Conservation (phyloP, 768 basidiomycete genomes). For the Panellus pusillus region DNA sequence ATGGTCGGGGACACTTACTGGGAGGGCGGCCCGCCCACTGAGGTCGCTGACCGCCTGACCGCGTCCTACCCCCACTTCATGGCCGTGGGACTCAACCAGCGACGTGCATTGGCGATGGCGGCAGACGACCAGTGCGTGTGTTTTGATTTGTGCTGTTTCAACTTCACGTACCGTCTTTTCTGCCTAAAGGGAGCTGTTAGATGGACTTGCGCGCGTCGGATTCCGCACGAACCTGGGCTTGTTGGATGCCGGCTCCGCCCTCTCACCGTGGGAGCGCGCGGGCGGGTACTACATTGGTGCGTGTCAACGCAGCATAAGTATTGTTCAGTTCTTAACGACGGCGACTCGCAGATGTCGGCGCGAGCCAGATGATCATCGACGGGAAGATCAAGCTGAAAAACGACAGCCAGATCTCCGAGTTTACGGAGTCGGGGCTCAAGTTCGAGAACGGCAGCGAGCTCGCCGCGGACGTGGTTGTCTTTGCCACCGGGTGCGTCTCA, state of each 20-base stretch:
- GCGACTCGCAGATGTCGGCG: conserved; percentile 48
- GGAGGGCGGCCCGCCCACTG: conserved; percentile 38
- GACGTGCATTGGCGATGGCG: conserved; percentile 37
- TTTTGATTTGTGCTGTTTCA: not conserved
- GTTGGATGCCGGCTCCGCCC: conserved; percentile 42
- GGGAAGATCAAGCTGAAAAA: conserved; percentile 73
- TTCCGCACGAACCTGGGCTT: conserved; percentile 46
- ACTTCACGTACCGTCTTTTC: not conserved
- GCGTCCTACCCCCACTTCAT: conserved; percentile 33
- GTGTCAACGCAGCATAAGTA: conserved; percentile 2
- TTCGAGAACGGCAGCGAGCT: conserved; percentile 51
- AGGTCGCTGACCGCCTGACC: conserved; percentile 38
- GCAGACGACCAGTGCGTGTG: conserved; percentile 40
- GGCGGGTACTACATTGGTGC: conserved; percentile 60
- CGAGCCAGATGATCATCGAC: conserved; percentile 57
- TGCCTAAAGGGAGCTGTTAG: conserved; percentile 39
- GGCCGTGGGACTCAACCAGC: conserved; percentile 25
- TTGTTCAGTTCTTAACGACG: too few species aligned
- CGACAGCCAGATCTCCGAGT: conserved; percentile 46
- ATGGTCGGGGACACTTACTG: conserved; percentile 26
- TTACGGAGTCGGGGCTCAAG: conserved; percentile 42
- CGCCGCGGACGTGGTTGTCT: conserved; percentile 54
- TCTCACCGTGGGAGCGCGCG: conserved; percentile 37
- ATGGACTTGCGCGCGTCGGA: conserved; percentile 46
- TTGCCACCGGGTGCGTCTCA: conserved; percentile 52